phyloP scores from a whole-genome alignment of 306 rosid species.

The Betula pendula region DNA sequence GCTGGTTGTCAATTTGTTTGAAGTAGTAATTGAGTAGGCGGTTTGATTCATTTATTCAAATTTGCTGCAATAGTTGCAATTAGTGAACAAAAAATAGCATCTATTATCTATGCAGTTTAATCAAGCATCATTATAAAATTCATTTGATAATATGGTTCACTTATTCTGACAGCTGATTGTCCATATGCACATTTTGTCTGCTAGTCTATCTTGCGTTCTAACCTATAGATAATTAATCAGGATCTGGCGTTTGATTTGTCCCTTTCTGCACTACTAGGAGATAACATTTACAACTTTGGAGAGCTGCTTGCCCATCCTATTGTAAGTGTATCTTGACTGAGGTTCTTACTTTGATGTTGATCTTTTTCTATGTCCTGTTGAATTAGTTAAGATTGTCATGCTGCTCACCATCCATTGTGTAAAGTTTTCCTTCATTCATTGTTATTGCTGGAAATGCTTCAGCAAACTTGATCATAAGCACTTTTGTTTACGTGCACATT shows the following conservation, averaged over 20 bases:
- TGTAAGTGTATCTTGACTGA: conserved; percentile 48
- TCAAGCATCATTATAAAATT: background rate
- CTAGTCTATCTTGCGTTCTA: conserved; percentile 15
- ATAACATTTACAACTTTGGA: conserved; percentile 97
- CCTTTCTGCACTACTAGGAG: conserved; percentile 96
- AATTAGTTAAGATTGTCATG: background rate
- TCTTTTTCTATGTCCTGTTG: conserved; percentile 1
- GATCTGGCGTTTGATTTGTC: conserved; percentile 97
- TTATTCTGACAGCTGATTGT: background rate
- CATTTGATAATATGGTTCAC: background rate
- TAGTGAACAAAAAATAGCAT: conserved; percentile 4
- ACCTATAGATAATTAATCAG: conserved; percentile 37
- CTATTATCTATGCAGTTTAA: background rate
- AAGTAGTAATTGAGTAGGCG: no score
- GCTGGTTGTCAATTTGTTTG: background rate
- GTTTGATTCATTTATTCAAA: background rate
- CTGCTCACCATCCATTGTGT: background rate
- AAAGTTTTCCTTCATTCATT: background rate
- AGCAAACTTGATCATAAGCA: background rate
- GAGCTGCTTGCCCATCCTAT: conserved; percentile 98
- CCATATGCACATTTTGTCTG: conserved; percentile 8
- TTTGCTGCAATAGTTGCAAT: background rate
- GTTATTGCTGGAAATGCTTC: background rate
- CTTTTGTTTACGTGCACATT: background rate
- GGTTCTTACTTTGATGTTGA: background rate